Conservation (phyloP, 306 rosid species). For the Morella rubra region DNA sequence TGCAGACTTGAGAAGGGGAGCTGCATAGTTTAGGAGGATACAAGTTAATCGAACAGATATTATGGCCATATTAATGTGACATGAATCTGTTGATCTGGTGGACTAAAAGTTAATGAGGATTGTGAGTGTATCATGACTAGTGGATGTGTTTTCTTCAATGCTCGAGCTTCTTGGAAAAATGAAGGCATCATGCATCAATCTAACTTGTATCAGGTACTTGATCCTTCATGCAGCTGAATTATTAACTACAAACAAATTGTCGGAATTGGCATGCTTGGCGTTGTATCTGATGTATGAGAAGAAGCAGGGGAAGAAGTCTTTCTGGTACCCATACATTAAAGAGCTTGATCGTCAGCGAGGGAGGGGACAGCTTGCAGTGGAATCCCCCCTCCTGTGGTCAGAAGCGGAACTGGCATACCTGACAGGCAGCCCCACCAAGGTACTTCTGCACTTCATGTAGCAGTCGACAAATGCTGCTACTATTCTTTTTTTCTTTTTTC, state of each 20-base stretch:
- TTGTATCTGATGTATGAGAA: slow-evolving; percentile 98
- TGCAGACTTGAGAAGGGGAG: not conserved
- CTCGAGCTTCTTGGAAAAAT: not conserved
- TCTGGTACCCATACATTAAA: slow-evolving; percentile 87
- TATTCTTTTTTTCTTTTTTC: not conserved
- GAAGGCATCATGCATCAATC: not conserved
- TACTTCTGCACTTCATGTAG: slow-evolving; percentile 21
- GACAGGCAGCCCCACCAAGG: slow-evolving; percentile 89
- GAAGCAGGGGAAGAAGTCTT: slow-evolving; percentile 96
- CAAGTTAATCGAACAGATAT: not conserved
- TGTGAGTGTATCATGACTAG: not conserved
- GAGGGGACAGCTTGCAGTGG: slow-evolving; percentile 89
- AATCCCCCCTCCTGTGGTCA: slow-evolving; percentile 94
- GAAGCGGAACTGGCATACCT: slow-evolving; percentile 81
- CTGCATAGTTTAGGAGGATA: not conserved
- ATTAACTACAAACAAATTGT: slow-evolving; percentile 87
- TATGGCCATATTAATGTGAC: not conserved
- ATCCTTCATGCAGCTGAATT: slow-evolving; percentile 75
- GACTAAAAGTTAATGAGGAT: not conserved
- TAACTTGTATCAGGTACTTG: slow-evolving; percentile 24
- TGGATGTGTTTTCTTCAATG: not conserved
- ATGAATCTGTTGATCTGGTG: not conserved
- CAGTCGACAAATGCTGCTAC: slow-evolving; percentile 11
- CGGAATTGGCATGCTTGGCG: slow-evolving; percentile 98
- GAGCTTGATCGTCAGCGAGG: slow-evolving; percentile 99